phyloP scores from a whole-genome alignment of 495 filamentous ascomycete genomes.

The Penicillium goetzii region DNA sequence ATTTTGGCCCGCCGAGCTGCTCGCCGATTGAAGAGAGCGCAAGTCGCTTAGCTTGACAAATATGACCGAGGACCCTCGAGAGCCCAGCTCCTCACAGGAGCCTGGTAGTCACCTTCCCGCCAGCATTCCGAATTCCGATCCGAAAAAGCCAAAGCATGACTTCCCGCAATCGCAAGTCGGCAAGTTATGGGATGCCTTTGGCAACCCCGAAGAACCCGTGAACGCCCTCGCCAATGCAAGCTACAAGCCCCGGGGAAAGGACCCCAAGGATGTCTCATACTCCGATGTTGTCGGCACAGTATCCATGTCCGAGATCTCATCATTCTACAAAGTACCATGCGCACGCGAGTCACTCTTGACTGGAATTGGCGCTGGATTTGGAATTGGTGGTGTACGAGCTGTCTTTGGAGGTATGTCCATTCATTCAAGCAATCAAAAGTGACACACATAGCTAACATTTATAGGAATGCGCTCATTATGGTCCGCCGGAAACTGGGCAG shows the following conservation, averaged over 20 bases:
- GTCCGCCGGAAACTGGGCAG: slow-evolving; percentile 80
- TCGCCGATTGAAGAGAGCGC: slow-evolving; percentile 10
- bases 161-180: slow-evolving; percentile 51
- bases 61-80: slow-evolving; percentile 62
- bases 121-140: slow-evolving; percentile 26
- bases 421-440: background rate
- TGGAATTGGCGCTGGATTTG: slow-evolving; percentile 79
- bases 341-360: slow-evolving; percentile 78
- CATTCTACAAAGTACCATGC: slow-evolving; percentile 80
- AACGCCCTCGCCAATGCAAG: slow-evolving; percentile 53
- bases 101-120: slow-evolving; percentile 25
- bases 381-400: slow-evolving; percentile 68
- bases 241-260: slow-evolving; percentile 53
- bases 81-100: slow-evolving; percentile 26
- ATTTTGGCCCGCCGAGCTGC: slow-evolving; percentile 6
- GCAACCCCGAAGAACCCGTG: slow-evolving; percentile 50
- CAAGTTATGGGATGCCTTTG: slow-evolving; percentile 57
- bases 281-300: slow-evolving; percentile 69
- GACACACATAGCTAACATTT: slow-evolving; percentile 10
- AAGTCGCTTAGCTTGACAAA: slow-evolving; percentile 15
- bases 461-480: slow-evolving; percentile 49
- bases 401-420: slow-evolving; percentile 69
- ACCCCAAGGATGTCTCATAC: slow-evolving; percentile 52
- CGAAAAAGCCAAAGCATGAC: slow-evolving; percentile 46
- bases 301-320: slow-evolving; percentile 67